Evolutionary conservation across 306 rosid species (phyloP).

Genomic region (Vigna angularis): DNA sequence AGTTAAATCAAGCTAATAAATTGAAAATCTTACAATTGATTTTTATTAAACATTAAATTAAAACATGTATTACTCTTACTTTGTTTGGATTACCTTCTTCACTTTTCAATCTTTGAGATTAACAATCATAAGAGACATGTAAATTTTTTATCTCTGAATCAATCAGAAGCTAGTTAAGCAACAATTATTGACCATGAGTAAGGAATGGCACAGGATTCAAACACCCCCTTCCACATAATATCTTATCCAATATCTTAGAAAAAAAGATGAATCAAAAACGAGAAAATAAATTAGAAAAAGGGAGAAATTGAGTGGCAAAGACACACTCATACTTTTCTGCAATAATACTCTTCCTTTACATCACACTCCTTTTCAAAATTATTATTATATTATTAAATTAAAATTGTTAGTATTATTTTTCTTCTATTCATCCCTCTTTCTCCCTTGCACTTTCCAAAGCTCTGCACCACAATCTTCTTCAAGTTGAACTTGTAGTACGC

Average conservation of each 20-base stretch:
- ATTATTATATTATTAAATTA: not conserved
- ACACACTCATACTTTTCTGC: not conserved
- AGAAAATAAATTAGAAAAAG: not conserved
- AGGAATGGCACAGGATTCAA: not conserved
- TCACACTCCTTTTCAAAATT: conserved; percentile 11
- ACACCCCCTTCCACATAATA: conserved; percentile 36
- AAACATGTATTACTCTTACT: not conserved
- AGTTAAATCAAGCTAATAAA: not conserved
- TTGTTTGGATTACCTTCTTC: conserved; percentile 2
- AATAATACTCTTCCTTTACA: conserved; percentile 2
- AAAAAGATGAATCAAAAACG: not conserved
- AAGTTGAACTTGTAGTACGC: conserved; percentile 47
- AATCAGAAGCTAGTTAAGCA: not conserved
- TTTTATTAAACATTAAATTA: not conserved
- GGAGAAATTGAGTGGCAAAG: conserved; percentile 32
- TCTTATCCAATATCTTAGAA: conserved; percentile 16
- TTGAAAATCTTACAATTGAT: not conserved
- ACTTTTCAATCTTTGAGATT: not conserved
- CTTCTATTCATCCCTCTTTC: conserved; percentile 27
- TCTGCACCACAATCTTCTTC: conserved; percentile 49
- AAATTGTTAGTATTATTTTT: not conserved
- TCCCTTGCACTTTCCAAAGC: conserved; percentile 38
- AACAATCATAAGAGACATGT: not conserved
- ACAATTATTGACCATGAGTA: conserved; percentile 31
- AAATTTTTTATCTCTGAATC: not conserved